Evolutionary conservation across 768 basidiomycete genomes (phyloP).

Genomic region (Rhizopogon vinicolor): DNA sequence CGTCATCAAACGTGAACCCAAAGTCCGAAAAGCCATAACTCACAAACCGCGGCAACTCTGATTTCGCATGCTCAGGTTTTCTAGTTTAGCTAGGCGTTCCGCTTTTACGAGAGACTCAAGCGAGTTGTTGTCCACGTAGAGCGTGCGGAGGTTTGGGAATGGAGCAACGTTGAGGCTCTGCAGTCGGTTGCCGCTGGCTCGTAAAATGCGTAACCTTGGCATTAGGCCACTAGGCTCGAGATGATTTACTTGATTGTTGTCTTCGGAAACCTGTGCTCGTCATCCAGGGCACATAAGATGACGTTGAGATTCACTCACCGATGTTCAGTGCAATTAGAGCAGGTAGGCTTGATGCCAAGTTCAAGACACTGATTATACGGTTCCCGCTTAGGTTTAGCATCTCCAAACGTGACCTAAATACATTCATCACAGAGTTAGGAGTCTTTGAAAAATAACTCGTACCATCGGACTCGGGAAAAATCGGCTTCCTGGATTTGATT

Average conservation of each 20-base stretch:
- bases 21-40: constrained; percentile 33
- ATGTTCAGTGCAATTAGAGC: constrained; percentile 73
- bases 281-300: constrained; percentile 9
- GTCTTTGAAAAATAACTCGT: constrained; percentile 8
- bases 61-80: constrained; percentile 89
- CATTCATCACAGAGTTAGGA: constrained; percentile 7
- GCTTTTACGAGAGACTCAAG: constrained; percentile 48
- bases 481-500: constrained; percentile 67
- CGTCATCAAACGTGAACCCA: constrained; percentile 26
- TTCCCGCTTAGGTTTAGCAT: constrained; percentile 82
- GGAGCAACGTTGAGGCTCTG: constrained; percentile 55
- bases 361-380: constrained; percentile 50
- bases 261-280: constrained; percentile 35
- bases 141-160: constrained; percentile 74
- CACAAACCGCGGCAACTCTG: constrained; percentile 75
- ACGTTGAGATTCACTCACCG: constrained; percentile 50
- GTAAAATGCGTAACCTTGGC: constrained; percentile 75
- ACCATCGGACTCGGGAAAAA: constrained; percentile 66
- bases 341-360: constrained; percentile 53
- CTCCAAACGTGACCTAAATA: constrained; percentile 57
- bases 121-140: constrained; percentile 88
- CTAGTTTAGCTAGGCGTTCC: constrained; percentile 63
- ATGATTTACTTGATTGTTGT: constrained; percentile 62
- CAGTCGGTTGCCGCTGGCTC: constrained; percentile 80
- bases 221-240: constrained; percentile 54